Evolutionary conservation across 2,329 filamentous ascomycete genomes (phyloP).

Genomic region (Exophiala sp.): DNA sequence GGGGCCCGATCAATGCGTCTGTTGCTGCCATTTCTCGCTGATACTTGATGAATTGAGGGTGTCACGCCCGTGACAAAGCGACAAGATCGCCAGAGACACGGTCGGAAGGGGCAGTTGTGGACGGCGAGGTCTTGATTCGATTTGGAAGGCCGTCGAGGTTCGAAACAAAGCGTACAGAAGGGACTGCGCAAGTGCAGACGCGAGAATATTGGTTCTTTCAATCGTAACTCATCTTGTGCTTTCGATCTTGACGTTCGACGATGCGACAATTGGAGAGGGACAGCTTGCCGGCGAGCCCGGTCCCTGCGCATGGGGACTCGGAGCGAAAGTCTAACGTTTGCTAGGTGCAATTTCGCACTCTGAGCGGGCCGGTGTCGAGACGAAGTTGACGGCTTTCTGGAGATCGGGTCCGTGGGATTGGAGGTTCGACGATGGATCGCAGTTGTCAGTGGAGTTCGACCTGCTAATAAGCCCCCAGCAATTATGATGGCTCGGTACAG

Average conservation of each 20-base stretch:
- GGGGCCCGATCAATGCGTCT: slow-evolving; percentile 2
- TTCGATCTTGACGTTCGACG: not conserved
- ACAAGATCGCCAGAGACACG: not conserved
- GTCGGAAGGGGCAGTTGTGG: not conserved
- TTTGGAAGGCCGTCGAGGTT: not conserved
- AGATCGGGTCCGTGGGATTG: too few species aligned
- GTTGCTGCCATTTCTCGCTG: slow-evolving; percentile 10
- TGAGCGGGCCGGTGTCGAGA: not conserved
- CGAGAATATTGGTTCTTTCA: not conserved
- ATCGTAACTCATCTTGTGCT: not conserved
- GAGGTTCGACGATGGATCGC: too few species aligned
- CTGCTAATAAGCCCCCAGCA: too few species aligned
- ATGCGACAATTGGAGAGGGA: not conserved
- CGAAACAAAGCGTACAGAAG: not conserved
- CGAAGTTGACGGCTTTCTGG: not conserved
- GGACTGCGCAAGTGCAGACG: not conserved
- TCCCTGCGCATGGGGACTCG: slow-evolving; percentile 4
- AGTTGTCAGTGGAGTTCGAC: too few species aligned
- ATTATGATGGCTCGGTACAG: too few species aligned
- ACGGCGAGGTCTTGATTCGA: not conserved
- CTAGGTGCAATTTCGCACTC: not conserved
- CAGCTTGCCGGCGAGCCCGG: slow-evolving; percentile 13
- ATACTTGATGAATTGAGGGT: not conserved
- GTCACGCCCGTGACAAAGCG: not conserved
- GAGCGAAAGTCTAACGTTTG: not conserved